Evolutionary conservation across 108 stramenopile species (phyloP), one percentile per base, ranked within the genome.

Genomic region (Seminavis robusta): DNA sequence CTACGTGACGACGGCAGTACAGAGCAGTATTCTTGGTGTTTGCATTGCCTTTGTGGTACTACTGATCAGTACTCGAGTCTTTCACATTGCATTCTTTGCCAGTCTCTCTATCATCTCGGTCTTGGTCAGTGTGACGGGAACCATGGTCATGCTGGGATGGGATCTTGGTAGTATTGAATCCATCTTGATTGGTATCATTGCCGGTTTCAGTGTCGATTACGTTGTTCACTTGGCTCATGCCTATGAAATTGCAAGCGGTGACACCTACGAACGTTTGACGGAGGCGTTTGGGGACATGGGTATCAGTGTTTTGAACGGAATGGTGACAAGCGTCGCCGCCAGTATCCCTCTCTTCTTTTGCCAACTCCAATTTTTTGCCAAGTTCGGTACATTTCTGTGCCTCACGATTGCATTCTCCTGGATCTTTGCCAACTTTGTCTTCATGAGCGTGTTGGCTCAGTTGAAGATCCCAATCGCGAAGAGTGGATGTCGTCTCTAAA

Each of bases 261-360:
- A 17, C 43, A 69, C 59, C 24, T 38, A 66, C n/a, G 61, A 56
- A 4, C 43, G 73, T 20, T 61, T 79, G 29, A 70, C 44, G 2
- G 73, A 64, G 37, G 74, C 74, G 4, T 79, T 75, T 36, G 65
- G 59, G 19, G 78, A 79, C 42, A 56, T 79, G 61, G 78, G 78
- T 4, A 71, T 75, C 19, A 68, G 66, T 63, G 78, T 79, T 11
- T 74, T 79, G 59, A 74, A 63, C 31, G 78, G 78, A 61, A 79
- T 79, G 78, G 46, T 74, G 25, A 76, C 78, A 3, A 67, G 64
- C 40, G 73, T 79, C 10, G 56, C 57, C 26, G 78, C 78, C 15
- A 64, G 61, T 43, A 48, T 79, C 11, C 78, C 74, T 0, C 71
- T 79, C 13, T 79, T 79, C 44, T 71, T 79, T 32, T 79, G 78